Evolutionary conservation across 129 eudicot genomes (phyloP), one percentile per base, ranked within the genome.

Genomic region (Saposhnikovia divaricata): DNA sequence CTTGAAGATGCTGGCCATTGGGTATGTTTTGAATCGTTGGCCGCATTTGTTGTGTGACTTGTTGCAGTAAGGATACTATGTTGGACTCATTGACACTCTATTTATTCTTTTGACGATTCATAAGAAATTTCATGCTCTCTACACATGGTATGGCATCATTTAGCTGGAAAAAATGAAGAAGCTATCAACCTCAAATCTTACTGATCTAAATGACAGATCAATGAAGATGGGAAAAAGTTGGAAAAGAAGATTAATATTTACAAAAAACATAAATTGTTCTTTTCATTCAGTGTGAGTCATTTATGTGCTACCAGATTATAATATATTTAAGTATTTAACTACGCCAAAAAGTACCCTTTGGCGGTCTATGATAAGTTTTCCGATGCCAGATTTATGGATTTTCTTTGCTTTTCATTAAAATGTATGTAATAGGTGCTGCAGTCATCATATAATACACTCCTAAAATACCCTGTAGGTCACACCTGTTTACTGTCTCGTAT

Each of bases 1-100:
- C 96, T 93, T 40, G 97, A 93, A 91, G 98, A 91, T 81, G 97
- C 98, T 3, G 98, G 98, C 39, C 98, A 93, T 76, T 93, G 98
- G 96, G 98, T 93, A 87, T 51, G 89, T 77, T 79, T 51, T 48
- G 61, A 18, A 55, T 57, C 72, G 55, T 70, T 27, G 19, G 4
- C 42, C n/a, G 6, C 63, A 14, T 65, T 37, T 38, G 66, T 57
- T 28, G 74, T 28, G 57, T 18, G 75, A 42, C 48, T 39, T n/a
- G 25, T 50, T 55, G 27, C 48, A 4, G 3, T 13, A 23, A 40
- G 23, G 23, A 21, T 39, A 40, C n/a, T 39, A 18, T 72, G 9
- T 72, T 11, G 0, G 76, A 38, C 76, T 7, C 14, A 38, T 7
- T 18, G 31, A 0, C 63, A 38, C 13, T 43, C 13, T 43, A 15